A percentile compares a stretch with the other conserved stretches of the same genome.
Conservation (phyloP, 345 rosid genomes). For the Salix suchowensis region DNA sequence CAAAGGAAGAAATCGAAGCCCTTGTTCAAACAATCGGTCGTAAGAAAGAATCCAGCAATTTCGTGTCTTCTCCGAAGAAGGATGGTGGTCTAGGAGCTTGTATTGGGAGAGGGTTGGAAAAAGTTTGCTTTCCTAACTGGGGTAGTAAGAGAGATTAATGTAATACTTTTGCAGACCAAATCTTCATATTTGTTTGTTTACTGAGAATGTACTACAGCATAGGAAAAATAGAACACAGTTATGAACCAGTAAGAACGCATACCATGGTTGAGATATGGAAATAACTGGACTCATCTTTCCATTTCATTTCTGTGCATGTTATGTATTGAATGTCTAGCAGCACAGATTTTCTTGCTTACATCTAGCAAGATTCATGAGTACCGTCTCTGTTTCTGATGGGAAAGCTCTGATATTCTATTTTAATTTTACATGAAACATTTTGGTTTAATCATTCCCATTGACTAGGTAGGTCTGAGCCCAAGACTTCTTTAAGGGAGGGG, state of each 20-base stretch:
- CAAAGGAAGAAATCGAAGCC: slow-evolving; percentile 58
- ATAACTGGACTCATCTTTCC: background rate
- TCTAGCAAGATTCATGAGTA: too few relatives aligned
- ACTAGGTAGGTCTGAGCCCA: too few relatives aligned
- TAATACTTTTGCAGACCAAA: background rate
- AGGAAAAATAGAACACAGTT: background rate
- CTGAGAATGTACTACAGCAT: background rate
- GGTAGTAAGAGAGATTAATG: slow-evolving; percentile 30
- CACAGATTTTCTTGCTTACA: background rate
- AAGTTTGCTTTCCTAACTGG: slow-evolving; percentile 25
- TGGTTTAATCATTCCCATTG: too few relatives aligned
- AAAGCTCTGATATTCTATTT: too few relatives aligned
- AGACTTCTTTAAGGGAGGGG: too few relatives aligned
- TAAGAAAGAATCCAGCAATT: slow-evolving; percentile 26
- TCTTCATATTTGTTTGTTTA: background rate
- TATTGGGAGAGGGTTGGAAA: slow-evolving; percentile 47
- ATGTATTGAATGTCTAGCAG: background rate
- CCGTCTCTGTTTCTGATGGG: too few relatives aligned
- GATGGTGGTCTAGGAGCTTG: slow-evolving; percentile 39
- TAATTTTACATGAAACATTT: too few relatives aligned
- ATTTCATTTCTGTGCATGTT: background rate
- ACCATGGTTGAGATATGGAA: background rate
- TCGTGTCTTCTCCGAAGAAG: slow-evolving; percentile 24
- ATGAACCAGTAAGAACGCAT: background rate
- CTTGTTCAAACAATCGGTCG: slow-evolving; percentile 39